Percentiles rank a stretch among this genome's conserved stretches.
These are phyloP conservation scores for Debaryomyces robertsiae DNA, from an alignment of 1,139 yeast species.

Conservation along the genomic window DNA sequence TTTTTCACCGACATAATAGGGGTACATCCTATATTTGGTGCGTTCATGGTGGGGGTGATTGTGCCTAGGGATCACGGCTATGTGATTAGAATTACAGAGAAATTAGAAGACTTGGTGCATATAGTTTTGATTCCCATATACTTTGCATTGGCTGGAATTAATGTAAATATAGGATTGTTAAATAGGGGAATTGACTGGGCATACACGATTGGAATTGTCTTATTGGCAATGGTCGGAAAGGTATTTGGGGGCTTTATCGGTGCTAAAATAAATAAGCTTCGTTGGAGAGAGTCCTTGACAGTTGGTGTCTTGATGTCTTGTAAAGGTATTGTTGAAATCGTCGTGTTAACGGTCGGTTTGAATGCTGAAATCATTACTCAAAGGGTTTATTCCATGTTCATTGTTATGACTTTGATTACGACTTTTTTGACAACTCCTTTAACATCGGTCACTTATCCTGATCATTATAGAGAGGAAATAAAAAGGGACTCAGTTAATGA, in stretches of 20 bases:
- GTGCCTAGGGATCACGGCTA: constrained; percentile 79
- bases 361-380: constrained; percentile 66
- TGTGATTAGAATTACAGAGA: constrained; percentile 66
- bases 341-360: constrained; percentile 72
- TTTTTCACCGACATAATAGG: constrained; percentile 82
- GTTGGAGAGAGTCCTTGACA: constrained; percentile 71
- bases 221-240: constrained; percentile 67
- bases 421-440: constrained; percentile 78
- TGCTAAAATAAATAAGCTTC: constrained; percentile 60
- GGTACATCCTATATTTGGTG: constrained; percentile 81
- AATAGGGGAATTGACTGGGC: constrained; percentile 75
- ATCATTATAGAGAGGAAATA: constrained; percentile 57
- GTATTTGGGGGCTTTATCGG: constrained; percentile 66
- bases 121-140: constrained; percentile 72
- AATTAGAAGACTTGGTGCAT: constrained; percentile 75
- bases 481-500: constrained; percentile 42
- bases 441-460: constrained; percentile 61
- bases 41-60: constrained; percentile 73
- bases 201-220: constrained; percentile 65
- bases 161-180: constrained; percentile 64
- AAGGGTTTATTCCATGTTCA: constrained; percentile 74
- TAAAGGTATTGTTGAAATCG: constrained; percentile 83
- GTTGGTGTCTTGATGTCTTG: constrained; percentile 87
- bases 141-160: constrained; percentile 77
- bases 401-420: constrained; percentile 75